These are phyloP conservation scores for Metschnikowia dekortorum DNA, from an alignment of 805 yeast species.

Conservation along the genomic window DNA sequence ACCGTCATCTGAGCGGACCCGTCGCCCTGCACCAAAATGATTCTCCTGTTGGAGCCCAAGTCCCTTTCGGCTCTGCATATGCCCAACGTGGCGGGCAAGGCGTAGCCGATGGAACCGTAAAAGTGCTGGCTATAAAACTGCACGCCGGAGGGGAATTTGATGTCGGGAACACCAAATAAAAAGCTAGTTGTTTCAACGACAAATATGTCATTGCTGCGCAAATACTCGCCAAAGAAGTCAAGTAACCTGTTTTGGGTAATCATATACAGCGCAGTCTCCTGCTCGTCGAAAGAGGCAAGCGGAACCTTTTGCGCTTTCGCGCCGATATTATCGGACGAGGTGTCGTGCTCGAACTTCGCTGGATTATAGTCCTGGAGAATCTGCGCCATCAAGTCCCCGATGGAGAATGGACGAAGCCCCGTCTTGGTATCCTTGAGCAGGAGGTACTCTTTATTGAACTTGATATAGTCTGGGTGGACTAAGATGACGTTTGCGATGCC, in stretches of 20 bases:
- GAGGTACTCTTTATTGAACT: constrained; percentile 28
- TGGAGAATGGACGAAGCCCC: constrained; percentile 25
- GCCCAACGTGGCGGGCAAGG: constrained; percentile 83
- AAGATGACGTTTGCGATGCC: constrained; percentile 28
- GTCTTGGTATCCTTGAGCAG: constrained; percentile 18
- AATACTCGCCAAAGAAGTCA: constrained; percentile 24
- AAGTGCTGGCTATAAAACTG: constrained; percentile 62
- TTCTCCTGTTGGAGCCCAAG: constrained; percentile 44
- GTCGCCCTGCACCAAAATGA: constrained; percentile 80
- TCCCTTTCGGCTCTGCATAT: constrained; percentile 70
- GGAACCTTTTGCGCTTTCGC: constrained; percentile 13
- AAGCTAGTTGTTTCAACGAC: constrained; percentile 81
- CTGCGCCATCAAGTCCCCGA: constrained; percentile 30
- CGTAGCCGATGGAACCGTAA: constrained; percentile 84
- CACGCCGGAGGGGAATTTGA: constrained; percentile 53
- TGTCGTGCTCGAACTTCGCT: constrained; percentile 14
- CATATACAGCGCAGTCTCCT: constrained; percentile 6
- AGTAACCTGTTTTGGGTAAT: constrained; percentile 33
- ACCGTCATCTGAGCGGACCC: constrained; percentile 94
- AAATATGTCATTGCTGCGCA: constrained; percentile 64
- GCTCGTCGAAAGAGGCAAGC: constrained; percentile 5
- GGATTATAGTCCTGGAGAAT: constrained; percentile 17
- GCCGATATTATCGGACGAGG: constrained; percentile 15
- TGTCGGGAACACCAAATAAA: constrained; percentile 70
- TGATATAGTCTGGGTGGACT: constrained; percentile 40